Percentiles rank a stretch among this genome's conserved stretches.
Conservation (phyloP, 306 rosid genomes). For the Hylodesmum podocarpum region DNA sequence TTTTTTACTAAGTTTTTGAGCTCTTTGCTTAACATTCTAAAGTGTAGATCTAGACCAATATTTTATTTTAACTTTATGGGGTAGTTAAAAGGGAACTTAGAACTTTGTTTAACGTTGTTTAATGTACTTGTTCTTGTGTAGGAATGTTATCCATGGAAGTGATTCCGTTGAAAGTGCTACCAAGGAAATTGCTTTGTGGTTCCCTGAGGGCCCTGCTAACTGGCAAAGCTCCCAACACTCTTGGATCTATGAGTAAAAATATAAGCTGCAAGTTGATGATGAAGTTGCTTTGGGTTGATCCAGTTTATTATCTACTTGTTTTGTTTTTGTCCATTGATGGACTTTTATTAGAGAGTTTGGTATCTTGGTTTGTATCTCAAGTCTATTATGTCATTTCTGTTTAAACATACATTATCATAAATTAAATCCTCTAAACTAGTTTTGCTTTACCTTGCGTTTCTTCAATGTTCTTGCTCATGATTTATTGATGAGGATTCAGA, state of each 20-base stretch:
- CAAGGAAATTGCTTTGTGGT: slow-evolving; percentile 94
- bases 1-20: too few relatives aligned
- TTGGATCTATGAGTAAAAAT: slow-evolving; percentile 79
- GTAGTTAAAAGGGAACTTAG: background rate
- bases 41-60: background rate
- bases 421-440: slow-evolving; percentile 12
- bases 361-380: slow-evolving; percentile 11
- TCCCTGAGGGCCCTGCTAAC: slow-evolving; percentile 70
- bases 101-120: background rate
- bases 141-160: slow-evolving; percentile 96
- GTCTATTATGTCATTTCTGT: background rate
- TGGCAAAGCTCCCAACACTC: slow-evolving; percentile 79
- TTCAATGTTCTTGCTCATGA: background rate
- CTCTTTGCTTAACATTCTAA: background rate
- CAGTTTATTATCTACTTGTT: slow-evolving; percentile 2
- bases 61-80: background rate
- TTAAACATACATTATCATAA: background rate
- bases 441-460: background rate
- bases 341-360: background rate
- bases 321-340: background rate
- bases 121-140: slow-evolving; percentile 19
- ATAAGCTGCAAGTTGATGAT: background rate
- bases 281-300: background rate
- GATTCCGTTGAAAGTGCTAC: slow-evolving; percentile 78
- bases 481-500: background rate